These are phyloP conservation scores for Rhinocladiella similis DNA, from an alignment of 2,329 filamentous ascomycete genomes.

Conservation along the genomic window DNA sequence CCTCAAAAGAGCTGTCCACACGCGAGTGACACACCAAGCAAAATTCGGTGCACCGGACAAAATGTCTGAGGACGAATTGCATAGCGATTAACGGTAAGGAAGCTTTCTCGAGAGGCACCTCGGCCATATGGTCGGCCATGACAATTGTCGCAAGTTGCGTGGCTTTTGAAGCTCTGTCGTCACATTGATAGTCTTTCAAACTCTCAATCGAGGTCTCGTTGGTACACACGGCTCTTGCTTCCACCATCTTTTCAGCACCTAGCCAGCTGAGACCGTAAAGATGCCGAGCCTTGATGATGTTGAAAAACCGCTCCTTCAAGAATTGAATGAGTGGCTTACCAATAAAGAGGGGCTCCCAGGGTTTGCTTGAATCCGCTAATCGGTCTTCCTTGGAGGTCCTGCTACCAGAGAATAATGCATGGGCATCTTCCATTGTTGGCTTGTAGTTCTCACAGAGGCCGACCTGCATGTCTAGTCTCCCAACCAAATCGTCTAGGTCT, in stretches of 20 bases:
- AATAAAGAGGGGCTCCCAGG: slow-evolving; percentile 64
- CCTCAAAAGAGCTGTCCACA: slow-evolving; percentile 60
- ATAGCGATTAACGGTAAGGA: slow-evolving; percentile 63
- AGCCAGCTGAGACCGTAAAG: slow-evolving; percentile 62
- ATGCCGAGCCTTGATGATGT: slow-evolving; percentile 61
- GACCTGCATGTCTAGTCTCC: slow-evolving; percentile 60
- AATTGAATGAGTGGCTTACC: slow-evolving; percentile 70
- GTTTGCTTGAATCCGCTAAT: too few species aligned
- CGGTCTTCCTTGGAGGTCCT: slow-evolving; percentile 20
- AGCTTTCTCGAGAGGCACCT: slow-evolving; percentile 32
- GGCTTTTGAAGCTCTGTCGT: slow-evolving; percentile 6
- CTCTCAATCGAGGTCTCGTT: slow-evolving; percentile 1
- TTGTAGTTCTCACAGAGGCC: slow-evolving; percentile 74
- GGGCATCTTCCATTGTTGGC: slow-evolving; percentile 59
- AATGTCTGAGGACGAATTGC: slow-evolving; percentile 75
- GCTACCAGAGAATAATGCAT: neutral
- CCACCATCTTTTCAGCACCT: slow-evolving; percentile 62
- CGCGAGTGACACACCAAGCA: slow-evolving; percentile 81
- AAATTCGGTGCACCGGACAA: slow-evolving; percentile 80
- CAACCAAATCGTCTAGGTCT: slow-evolving; percentile 38
- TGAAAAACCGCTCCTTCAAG: slow-evolving; percentile 64
- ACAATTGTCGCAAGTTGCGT: slow-evolving; percentile 46
- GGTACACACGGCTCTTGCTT: slow-evolving; percentile 43
- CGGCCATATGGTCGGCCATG: slow-evolving; percentile 53
- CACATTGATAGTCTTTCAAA: slow-evolving; percentile 12